A percentile compares a stretch with the other conserved stretches of the same genome.
Conservation (phyloP, 73 alveolate species). For the Paramecium biaurelia region DNA sequence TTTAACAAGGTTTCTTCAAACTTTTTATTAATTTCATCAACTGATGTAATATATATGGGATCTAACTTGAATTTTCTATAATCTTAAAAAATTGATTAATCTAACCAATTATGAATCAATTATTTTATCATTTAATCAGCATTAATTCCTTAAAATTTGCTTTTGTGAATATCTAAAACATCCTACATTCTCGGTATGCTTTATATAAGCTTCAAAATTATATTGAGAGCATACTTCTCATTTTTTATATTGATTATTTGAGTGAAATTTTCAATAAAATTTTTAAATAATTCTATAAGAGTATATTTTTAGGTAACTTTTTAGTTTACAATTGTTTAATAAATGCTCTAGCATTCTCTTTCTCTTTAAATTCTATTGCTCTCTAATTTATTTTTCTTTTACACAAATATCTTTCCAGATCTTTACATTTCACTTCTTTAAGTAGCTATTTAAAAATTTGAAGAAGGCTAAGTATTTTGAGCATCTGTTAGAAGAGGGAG, state of each 20-base stretch:
- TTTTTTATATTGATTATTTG: neutral
- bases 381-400: slow-evolving; percentile 1
- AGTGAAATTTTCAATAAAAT: neutral
- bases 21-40: slow-evolving; percentile 13
- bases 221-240: neutral
- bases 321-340: neutral
- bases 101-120: neutral
- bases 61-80: neutral
- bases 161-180: neutral
- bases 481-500: neutral
- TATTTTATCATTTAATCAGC: neutral
- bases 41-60: neutral
- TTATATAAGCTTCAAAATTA: neutral
- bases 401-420: neutral
- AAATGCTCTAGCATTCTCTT: neutral
- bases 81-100: neutral
- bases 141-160: neutral
- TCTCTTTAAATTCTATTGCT: slow-evolving; percentile 16
- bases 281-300: neutral
- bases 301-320: neutral
- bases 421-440: neutral
- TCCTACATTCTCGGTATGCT: neutral
- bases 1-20: neutral
- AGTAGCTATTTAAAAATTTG: neutral
- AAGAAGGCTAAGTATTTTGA: neutral